phyloP scores from a whole-genome alignment of 768 basidiomycete genomes.

The Candolleomyces eurysporus region DNA sequence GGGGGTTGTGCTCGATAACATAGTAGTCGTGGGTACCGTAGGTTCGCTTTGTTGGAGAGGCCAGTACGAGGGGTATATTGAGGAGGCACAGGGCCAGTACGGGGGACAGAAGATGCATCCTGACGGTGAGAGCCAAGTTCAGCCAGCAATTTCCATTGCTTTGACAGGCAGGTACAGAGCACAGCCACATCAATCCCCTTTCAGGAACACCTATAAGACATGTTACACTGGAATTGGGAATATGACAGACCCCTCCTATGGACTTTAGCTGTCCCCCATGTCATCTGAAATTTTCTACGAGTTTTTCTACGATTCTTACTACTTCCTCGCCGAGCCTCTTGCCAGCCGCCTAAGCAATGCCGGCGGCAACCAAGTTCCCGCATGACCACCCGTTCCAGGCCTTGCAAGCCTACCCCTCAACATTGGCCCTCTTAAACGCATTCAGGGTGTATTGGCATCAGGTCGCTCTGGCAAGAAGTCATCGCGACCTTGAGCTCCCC shows the following conservation, averaged over 20 bases:
- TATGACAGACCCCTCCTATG: no score
- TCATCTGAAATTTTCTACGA: no score
- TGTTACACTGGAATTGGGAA: no score
- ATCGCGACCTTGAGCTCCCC: conserved; percentile 37
- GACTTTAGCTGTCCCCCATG: no score
- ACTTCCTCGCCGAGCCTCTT: no score
- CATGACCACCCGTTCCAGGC: conserved; percentile 11
- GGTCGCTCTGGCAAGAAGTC: conserved; percentile 31
- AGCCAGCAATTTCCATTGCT: background rate
- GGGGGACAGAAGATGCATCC: conserved; percentile 29
- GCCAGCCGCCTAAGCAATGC: no score
- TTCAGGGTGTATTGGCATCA: conserved; percentile 51
- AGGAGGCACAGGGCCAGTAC: conserved; percentile 32
- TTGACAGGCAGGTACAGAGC: background rate
- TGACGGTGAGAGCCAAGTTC: background rate
- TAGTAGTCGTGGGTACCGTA: conserved; percentile 82
- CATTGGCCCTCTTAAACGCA: background rate
- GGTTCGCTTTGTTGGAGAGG: conserved; percentile 41
- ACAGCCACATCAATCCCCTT: conserved; percentile 12
- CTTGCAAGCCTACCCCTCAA: conserved; percentile 16
- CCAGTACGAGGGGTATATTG: conserved; percentile 19
- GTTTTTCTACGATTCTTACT: no score
- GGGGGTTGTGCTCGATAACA: conserved; percentile 62
- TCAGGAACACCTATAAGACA: no score
- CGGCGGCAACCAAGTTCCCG: background rate